A percentile compares a stretch with the other conserved stretches of the same genome.
Evolutionary conservation across 768 basidiomycete genomes (phyloP).

Genomic region (Suillus hirtellus): DNA sequence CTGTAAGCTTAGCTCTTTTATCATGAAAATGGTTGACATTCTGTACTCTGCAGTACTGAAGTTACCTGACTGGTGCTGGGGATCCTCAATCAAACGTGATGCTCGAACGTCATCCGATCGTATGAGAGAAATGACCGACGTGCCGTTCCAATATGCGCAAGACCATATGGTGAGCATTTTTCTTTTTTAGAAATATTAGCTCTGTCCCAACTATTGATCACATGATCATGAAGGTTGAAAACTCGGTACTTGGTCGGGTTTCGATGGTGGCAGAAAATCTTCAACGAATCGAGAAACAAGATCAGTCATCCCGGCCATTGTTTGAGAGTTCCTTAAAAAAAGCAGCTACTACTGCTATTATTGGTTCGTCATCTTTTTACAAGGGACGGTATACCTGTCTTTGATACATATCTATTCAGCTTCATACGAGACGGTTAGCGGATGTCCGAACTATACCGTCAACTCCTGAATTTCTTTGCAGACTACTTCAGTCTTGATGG

Average conservation of each 20-base stretch:
- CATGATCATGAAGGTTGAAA: neutral
- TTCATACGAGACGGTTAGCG: conserved; percentile 23
- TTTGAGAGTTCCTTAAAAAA: conserved; percentile 15
- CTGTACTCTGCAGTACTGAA: too few species aligned
- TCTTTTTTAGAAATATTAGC: too few species aligned
- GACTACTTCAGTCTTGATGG: conserved; percentile 14
- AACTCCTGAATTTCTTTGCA: conserved; percentile 4
- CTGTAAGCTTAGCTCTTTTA: too few species aligned
- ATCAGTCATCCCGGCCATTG: neutral
- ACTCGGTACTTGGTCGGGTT: neutral
- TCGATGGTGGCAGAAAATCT: conserved; percentile 19
- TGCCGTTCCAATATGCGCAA: too few species aligned
- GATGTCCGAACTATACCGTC: neutral
- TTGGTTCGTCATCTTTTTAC: conserved; percentile 11
- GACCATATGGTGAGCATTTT: too few species aligned
- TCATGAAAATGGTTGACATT: too few species aligned
- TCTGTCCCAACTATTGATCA: neutral
- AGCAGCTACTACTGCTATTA: conserved; percentile 15
- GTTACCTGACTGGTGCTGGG: too few species aligned
- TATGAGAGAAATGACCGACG: too few species aligned
- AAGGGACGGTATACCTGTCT: neutral
- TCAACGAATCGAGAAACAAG: conserved; percentile 17
- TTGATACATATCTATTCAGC: conserved; percentile 11
- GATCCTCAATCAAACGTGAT: too few species aligned
- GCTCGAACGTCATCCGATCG: too few species aligned